phyloP scores from a whole-genome alignment of 495 filamentous ascomycete genomes.

The Penicillium diatomitis region DNA sequence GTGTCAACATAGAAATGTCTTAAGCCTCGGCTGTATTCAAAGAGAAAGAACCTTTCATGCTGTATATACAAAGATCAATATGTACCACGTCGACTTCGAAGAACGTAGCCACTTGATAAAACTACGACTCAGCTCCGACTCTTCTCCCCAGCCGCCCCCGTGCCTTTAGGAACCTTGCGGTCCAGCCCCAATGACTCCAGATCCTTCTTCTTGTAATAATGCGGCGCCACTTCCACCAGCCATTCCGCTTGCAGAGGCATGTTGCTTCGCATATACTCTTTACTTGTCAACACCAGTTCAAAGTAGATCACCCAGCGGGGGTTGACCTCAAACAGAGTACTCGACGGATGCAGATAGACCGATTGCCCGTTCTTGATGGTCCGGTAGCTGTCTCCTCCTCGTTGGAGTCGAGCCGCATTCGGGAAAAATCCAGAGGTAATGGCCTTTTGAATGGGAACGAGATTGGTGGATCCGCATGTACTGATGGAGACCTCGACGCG shows the following conservation, averaged over 20 bases:
- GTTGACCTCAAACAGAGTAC: constrained; percentile 69
- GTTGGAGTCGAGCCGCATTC: constrained; percentile 79
- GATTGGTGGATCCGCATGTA: constrained; percentile 59
- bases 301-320: constrained; percentile 89
- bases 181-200: constrained; percentile 71
- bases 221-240: constrained; percentile 86
- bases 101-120: not conserved
- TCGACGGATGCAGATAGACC: constrained; percentile 84
- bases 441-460: constrained; percentile 73
- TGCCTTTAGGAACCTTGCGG: constrained; percentile 66
- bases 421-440: constrained; percentile 91
- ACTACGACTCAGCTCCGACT: constrained; percentile 26
- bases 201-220: constrained; percentile 92
- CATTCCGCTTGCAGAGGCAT: constrained; percentile 80
- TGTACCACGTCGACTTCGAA: not conserved
- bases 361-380: constrained; percentile 88
- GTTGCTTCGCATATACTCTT: constrained; percentile 86
- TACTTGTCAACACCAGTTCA: constrained; percentile 84
- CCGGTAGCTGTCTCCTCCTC: constrained; percentile 83
- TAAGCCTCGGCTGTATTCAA: no score
- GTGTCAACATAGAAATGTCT: no score
- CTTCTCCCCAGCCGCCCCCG: constrained; percentile 43
- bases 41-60: no score
- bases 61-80: not conserved
- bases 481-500: constrained; percentile 73